Evolutionary conservation across 1,284 basidiomycete genomes (phyloP), one percentile per base, ranked within the genome.

Genomic region (Puccinia hordei): DNA sequence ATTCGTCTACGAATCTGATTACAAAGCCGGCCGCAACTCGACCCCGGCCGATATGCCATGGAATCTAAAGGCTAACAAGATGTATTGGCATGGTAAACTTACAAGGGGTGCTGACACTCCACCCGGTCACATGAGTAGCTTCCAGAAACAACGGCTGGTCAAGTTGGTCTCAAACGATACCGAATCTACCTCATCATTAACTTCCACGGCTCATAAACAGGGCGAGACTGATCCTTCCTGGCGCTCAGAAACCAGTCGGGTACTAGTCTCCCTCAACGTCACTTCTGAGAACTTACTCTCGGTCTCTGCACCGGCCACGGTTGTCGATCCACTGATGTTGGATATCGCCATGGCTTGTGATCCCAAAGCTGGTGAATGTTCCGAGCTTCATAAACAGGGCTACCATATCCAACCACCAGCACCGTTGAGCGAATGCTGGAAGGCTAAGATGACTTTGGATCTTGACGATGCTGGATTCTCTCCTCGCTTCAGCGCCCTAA

Each of bases 401-500:
- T 85, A 84, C 81, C 82, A 83, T 55, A 83, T 84, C 77, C 82
- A 83, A 69, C 81, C 82, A 13, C 84, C 92, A 0, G 93, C 93
- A 0, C 90, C 91, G 6, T 87, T 97, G 0, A 93, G 93, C 4
- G 89, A 91, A 82, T 92, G 94, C 84, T 97, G 95, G 95, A 88
- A 90, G 77, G 93, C 95, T 88, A 96, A 96, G 87, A 95, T 95
- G 84, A 88, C 96, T 33, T 87, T 95, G 82, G 95, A 97, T 86
- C 86, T 97, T 76, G 95, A 97, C 85, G 95, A 95, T 49, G 94
- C 94, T 91, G 92, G 92, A n/a, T 97, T 97, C 85, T 94, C 92
- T 55, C 95, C 92, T 6, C 88, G 92, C 66, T 93, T 96, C 85
- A 90, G 95, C 87, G 90, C 92, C 0, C 91, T 94, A 83, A 87